These are phyloP conservation scores for Saposhnikovia divaricata DNA, from an alignment of 129 eudicot species.

Conservation along the genomic window DNA sequence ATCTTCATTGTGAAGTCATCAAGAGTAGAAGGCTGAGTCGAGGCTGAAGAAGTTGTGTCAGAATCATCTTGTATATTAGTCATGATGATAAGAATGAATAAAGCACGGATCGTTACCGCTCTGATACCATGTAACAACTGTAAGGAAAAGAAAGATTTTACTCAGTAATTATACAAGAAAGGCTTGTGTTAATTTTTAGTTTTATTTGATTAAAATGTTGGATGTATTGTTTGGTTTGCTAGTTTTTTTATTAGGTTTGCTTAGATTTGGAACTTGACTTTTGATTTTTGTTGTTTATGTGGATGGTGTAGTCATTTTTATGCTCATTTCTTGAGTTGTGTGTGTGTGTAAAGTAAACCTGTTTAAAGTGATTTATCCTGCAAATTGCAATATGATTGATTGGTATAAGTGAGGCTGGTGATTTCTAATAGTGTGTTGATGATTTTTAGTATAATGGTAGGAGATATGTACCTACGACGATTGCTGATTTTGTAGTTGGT, in stretches of 20 bases:
- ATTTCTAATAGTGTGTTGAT: neutral
- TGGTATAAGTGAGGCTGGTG: neutral
- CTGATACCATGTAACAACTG: no score
- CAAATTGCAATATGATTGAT: neutral
- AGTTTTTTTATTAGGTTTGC: neutral
- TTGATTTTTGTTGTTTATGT: neutral
- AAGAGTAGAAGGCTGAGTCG: no score
- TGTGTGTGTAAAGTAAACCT: neutral
- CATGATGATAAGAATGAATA: no score
- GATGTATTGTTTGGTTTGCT: neutral
- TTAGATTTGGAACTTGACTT: neutral
- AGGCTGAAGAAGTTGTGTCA: no score
- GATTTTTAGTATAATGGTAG: neutral
- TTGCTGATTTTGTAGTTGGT: neutral
- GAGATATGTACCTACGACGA: neutral
- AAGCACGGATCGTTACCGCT: no score
- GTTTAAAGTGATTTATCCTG: neutral
- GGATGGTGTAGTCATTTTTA: neutral
- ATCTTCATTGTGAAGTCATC: no score
- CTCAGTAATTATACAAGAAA: no score
- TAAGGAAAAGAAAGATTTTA: no score
- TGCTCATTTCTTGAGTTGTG: neutral
- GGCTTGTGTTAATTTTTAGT: slow-evolving; percentile 10
- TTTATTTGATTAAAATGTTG: neutral
- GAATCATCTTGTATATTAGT: no score